Conservation (phyloP, 805 yeast species). For the Myxozyma melibiosi region DNA sequence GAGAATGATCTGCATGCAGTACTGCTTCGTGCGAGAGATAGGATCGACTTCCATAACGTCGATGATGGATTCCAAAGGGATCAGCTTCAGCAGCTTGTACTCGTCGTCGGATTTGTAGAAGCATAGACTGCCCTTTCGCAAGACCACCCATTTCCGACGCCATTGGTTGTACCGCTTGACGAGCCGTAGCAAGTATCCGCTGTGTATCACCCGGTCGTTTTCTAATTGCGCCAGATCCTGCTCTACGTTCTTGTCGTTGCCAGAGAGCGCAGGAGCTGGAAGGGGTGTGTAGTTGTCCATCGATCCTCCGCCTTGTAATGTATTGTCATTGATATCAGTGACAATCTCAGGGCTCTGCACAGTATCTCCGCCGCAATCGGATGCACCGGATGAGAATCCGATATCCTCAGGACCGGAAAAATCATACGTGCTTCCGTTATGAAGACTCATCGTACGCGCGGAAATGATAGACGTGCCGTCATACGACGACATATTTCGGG, state of each 20-base stretch:
- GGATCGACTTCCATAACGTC: constrained; percentile 58
- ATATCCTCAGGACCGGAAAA: constrained; percentile 30
- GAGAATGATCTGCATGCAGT: constrained; percentile 54
- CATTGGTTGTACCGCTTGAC: constrained; percentile 52
- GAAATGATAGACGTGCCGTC: background rate
- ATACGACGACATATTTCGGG: constrained; percentile 3
- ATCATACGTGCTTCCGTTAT: constrained; percentile 17
- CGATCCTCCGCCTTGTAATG: background rate
- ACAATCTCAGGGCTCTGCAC: constrained; percentile 1
- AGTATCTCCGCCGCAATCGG: constrained; percentile 20
- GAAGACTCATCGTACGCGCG: constrained; percentile 2
- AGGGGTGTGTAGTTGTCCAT: background rate
- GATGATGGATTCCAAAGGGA: constrained; percentile 45
- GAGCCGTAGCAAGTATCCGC: constrained; percentile 49
- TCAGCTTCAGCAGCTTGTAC: constrained; percentile 41
- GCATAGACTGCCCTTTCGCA: constrained; percentile 48
- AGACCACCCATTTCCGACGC: constrained; percentile 49
- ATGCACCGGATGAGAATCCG: constrained; percentile 33
- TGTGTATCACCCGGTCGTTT: constrained; percentile 46
- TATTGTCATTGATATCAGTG: background rate
- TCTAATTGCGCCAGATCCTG: constrained; percentile 20
- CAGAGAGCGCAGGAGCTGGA: background rate
- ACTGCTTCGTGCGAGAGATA: constrained; percentile 46
- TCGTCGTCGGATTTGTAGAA: constrained; percentile 46
- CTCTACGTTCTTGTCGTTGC: background rate